A percentile compares a stretch with the other conserved stretches of the same genome.
Evolutionary conservation across 2,329 filamentous ascomycete species (phyloP).

Genomic region (Colletotrichum tofieldiae): DNA sequence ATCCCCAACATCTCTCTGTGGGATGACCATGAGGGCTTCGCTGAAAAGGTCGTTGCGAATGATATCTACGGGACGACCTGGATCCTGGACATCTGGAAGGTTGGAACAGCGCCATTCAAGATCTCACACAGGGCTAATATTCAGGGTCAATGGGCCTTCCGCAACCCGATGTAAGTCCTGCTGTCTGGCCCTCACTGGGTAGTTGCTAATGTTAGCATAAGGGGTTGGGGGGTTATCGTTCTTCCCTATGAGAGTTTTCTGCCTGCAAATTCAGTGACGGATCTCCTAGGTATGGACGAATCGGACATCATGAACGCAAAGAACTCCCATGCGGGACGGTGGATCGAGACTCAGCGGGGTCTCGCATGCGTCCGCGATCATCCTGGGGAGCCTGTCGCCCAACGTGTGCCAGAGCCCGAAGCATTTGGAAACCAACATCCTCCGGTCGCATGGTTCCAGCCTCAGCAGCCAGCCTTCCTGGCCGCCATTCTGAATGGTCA

Average conservation of each 20-base stretch:
- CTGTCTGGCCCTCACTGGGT: too few relatives aligned
- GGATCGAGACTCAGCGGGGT: slow-evolving; percentile 37
- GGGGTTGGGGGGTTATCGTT: slow-evolving; percentile 67
- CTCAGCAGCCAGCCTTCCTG: slow-evolving; percentile 16
- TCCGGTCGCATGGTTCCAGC: slow-evolving; percentile 10
- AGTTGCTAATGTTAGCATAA: slow-evolving; percentile 40
- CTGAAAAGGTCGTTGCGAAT: slow-evolving; percentile 65
- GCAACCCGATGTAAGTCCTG: slow-evolving; percentile 35
- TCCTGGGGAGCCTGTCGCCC: slow-evolving; percentile 25
- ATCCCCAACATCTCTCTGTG: slow-evolving; percentile 69
- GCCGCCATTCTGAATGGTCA: slow-evolving; percentile 11
- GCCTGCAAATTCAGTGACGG: slow-evolving; percentile 46
- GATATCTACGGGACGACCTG: slow-evolving; percentile 66
- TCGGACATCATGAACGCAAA: slow-evolving; percentile 32
- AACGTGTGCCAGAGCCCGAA: slow-evolving; percentile 25
- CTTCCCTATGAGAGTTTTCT: slow-evolving; percentile 62
- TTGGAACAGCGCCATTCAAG: slow-evolving; percentile 39
- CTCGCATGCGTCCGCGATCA: slow-evolving; percentile 38
- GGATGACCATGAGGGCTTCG: slow-evolving; percentile 62
- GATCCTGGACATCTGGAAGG: slow-evolving; percentile 68
- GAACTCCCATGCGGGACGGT: slow-evolving; percentile 26
- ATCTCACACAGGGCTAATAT: slow-evolving; percentile 35
- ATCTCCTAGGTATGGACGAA: slow-evolving; percentile 28
- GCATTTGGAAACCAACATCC: slow-evolving; percentile 1
- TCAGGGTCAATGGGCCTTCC: slow-evolving; percentile 37